These are phyloP conservation scores for Lentinula guzmanii DNA, from an alignment of 768 basidiomycete genomes.

Conservation along the genomic window DNA sequence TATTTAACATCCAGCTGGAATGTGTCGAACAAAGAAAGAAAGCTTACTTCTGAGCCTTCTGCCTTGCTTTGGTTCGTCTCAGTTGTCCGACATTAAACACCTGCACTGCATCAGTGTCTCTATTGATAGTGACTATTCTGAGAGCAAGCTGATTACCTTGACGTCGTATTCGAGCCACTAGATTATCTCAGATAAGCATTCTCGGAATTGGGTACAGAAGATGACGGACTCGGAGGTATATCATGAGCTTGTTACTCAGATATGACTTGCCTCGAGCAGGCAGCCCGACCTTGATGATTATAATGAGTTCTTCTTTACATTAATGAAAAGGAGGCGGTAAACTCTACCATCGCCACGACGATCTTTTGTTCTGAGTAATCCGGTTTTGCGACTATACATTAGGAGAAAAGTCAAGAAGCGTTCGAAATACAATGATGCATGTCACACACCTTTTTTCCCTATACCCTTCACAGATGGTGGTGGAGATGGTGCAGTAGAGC, in stretches of 20 bases:
- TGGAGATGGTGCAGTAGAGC: conserved; percentile 71
- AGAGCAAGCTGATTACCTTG: conserved; percentile 42
- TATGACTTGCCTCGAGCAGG: conserved; percentile 99
- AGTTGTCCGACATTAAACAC: conserved; percentile 99
- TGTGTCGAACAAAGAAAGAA: not conserved
- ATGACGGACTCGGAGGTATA: conserved; percentile 78
- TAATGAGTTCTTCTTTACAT: not conserved
- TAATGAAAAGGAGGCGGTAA: not conserved
- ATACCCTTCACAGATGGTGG: conserved; percentile 84
- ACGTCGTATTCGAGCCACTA: conserved; percentile 99
- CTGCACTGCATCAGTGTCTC: conserved; percentile 28
- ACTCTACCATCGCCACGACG: conserved; percentile 86
- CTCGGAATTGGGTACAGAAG: not conserved
- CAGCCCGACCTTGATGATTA: conserved; percentile 70
- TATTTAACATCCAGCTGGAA: not conserved
- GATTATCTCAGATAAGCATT: conserved; percentile 7
- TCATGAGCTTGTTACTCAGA: conserved; percentile 94
- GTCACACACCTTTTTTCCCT: conserved; percentile 69
- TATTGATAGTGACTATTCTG: not conserved
- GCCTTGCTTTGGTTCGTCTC: conserved; percentile 77
- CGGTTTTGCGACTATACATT: conserved; percentile 78
- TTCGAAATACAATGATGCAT: conserved; percentile 2
- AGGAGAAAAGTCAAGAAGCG: not conserved
- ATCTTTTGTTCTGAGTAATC: conserved; percentile 99
- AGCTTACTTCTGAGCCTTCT: conserved; percentile 67